A percentile compares a stretch with the other conserved stretches of the same genome.
phyloP scores from a whole-genome alignment of 1,139 yeast genomes.

The Nakaseomyces nivariensis region DNA sequence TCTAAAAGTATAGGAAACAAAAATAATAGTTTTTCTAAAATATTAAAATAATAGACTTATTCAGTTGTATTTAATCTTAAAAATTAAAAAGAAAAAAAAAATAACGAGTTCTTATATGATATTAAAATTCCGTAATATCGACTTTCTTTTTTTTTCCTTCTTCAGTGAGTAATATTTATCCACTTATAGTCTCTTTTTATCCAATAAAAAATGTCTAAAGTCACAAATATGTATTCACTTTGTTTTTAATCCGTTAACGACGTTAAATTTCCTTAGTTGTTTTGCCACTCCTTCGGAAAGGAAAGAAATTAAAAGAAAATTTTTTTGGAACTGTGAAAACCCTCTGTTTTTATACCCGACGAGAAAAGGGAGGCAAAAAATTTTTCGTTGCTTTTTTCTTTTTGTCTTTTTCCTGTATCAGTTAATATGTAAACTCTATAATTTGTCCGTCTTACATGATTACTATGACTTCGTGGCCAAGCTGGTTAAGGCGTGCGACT shows the following conservation, averaged over 20 bases:
- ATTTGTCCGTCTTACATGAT: not conserved
- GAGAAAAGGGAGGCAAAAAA: not conserved
- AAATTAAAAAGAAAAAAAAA: not conserved
- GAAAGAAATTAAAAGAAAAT: not conserved
- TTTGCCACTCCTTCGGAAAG: not conserved
- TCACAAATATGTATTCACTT: too few species aligned
- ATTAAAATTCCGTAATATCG: too few species aligned
- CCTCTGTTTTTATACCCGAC: not conserved
- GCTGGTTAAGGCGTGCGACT: slow-evolving; percentile 26
- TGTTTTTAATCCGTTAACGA: too few species aligned
- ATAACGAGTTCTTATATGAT: too few species aligned
- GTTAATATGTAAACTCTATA: too few species aligned
- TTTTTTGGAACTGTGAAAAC: not conserved
- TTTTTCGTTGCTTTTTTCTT: not conserved
- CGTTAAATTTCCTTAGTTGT: not conserved
- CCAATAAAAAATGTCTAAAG: too few species aligned
- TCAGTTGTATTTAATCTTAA: slow-evolving; percentile 1
- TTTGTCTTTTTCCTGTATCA: not conserved
- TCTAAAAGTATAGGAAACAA: not conserved
- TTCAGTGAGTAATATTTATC: not conserved
- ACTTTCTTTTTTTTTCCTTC: not conserved
- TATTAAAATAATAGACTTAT: not conserved
- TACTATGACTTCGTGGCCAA: slow-evolving; percentile 22
- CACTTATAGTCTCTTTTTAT: too few species aligned
- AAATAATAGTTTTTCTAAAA: not conserved